Evolutionary conservation across 257 asterid genomes (phyloP).

Genomic region (Lantana camara): DNA sequence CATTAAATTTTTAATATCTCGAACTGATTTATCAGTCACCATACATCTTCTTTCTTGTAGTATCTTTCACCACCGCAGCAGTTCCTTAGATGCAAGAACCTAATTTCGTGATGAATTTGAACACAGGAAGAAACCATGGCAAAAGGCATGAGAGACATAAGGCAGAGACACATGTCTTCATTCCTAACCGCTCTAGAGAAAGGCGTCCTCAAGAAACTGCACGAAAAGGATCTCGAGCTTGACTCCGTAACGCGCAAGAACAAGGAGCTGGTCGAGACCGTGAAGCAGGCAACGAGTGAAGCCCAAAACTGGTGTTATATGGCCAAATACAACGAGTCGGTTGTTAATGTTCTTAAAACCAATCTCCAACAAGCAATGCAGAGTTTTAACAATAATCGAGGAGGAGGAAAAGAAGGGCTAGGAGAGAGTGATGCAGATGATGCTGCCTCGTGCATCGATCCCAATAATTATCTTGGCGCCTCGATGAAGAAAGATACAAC

Average conservation of each 20-base stretch:
- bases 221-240: constrained; percentile 66
- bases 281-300: constrained; percentile 66
- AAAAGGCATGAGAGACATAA: constrained; percentile 64
- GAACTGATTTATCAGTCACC: no score
- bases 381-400: constrained; percentile 28
- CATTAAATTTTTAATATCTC: no score
- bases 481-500: constrained; percentile 30
- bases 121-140: constrained; percentile 71
- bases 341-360: constrained; percentile 57
- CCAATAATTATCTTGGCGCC: constrained; percentile 50
- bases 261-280: constrained; percentile 66
- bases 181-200: constrained; percentile 56
- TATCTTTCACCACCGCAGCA: no score
- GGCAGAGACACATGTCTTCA: constrained; percentile 74
- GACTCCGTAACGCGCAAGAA: constrained; percentile 62
- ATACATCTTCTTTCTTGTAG: background rate
- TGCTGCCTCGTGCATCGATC: constrained; percentile 64
- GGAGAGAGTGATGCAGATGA: constrained; percentile 74
- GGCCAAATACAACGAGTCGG: constrained; percentile 88
- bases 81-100: no score
- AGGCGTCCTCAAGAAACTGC: constrained; percentile 48
- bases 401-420: constrained; percentile 59
- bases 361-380: constrained; percentile 71
- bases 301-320: constrained; percentile 85
- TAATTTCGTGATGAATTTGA: constrained; percentile 20